A percentile compares a stretch with the other conserved stretches of the same genome.
Evolutionary conservation across 2,329 filamentous ascomycete species (phyloP).

Genomic region (Dactylellina drechsleri): DNA sequence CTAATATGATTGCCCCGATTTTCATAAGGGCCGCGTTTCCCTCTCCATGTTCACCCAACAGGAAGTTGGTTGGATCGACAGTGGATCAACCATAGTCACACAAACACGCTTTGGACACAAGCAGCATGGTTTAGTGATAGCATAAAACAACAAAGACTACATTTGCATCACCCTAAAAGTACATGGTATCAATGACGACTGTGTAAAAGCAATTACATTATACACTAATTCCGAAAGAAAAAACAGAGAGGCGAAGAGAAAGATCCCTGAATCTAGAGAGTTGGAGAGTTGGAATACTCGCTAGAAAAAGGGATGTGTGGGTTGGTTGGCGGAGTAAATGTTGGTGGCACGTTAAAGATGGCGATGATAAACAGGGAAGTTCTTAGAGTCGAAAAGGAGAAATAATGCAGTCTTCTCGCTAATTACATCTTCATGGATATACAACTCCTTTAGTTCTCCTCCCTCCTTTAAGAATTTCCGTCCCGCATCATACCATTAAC

Average conservation of each 20-base stretch:
- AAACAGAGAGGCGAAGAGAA: conserved; percentile 12
- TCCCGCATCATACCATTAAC: conserved; percentile 30
- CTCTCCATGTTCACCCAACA: background rate
- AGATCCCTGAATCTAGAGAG: conserved; percentile 4
- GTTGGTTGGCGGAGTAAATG: conserved; percentile 6
- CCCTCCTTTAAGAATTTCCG: conserved; percentile 23
- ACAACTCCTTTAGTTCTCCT: conserved; percentile 4
- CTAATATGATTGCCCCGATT: conserved; percentile 4
- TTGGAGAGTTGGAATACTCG: conserved; percentile 30
- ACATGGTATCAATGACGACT: conserved; percentile 46
- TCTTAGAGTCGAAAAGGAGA: conserved; percentile 12
- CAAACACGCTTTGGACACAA: background rate
- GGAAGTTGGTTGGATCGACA: background rate
- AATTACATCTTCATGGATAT: conserved; percentile 50
- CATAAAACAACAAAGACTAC: conserved; percentile 17
- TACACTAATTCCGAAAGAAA: conserved; percentile 25
- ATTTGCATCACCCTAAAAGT: conserved; percentile 48
- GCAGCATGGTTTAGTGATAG: too few species aligned
- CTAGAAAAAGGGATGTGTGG: conserved; percentile 7
- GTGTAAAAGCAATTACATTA: conserved; percentile 34
- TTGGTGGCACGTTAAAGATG: conserved; percentile 9
- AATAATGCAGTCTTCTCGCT: conserved; percentile 32
- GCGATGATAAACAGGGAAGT: background rate
- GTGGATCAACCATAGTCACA: background rate
- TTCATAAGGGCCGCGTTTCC: conserved; percentile 13